Percentiles rank a stretch among this genome's conserved stretches.
These are phyloP conservation scores for Polygonum maritimum DNA, from an alignment of 148 eudicot species.

Conservation along the genomic window DNA sequence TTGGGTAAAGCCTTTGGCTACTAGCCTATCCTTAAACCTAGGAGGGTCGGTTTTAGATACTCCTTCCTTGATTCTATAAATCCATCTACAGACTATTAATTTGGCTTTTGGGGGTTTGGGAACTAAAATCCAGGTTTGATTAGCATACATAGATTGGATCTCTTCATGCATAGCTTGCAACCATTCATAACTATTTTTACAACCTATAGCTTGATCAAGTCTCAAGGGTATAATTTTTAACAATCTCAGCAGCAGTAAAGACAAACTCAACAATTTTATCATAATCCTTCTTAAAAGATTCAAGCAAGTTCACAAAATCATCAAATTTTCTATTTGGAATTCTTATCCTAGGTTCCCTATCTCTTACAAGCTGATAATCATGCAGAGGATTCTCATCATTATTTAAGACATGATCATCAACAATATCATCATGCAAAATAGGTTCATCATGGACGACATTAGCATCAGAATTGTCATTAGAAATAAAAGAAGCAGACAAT, in stretches of 20 bases:
- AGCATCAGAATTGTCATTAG: too few relatives aligned
- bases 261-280: not conserved
- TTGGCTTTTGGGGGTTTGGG: not conserved
- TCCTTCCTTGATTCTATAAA: not conserved
- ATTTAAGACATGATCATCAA: too few relatives aligned
- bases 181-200: not conserved
- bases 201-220: not conserved
- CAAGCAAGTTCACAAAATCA: not conserved
- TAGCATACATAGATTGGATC: too few relatives aligned
- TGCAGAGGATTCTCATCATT: not conserved
- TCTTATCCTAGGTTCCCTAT: not conserved
- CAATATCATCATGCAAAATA: too few relatives aligned
- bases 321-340: not conserved
- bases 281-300: too few relatives aligned
- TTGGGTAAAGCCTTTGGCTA: not conserved
- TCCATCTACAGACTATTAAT: not conserved
- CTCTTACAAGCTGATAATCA: not conserved
- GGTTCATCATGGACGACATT: not conserved
- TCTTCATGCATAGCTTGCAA: too few relatives aligned
- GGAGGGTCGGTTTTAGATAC: not conserved
- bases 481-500: too few relatives aligned
- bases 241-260: not conserved
- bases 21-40: not conserved
- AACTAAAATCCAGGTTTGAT: not conserved
- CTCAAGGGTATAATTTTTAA: not conserved